Evolutionary conservation across 2,329 filamentous ascomycete genomes (phyloP).

Genomic region (Xylariomycetidae sp.): DNA sequence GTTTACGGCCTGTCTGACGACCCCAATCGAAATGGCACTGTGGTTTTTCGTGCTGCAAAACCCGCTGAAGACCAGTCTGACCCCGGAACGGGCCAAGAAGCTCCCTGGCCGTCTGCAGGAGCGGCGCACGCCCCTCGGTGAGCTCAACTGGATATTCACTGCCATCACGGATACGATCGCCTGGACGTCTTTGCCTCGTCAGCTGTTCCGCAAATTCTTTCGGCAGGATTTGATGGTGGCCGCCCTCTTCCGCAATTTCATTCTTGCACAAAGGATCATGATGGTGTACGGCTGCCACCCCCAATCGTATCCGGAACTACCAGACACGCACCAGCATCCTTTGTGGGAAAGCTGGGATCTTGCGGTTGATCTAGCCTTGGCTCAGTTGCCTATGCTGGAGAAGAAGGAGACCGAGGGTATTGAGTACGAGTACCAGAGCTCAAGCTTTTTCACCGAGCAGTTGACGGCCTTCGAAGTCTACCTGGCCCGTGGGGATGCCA

Average conservation of each 20-base stretch:
- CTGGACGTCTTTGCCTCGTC: conserved; percentile 88
- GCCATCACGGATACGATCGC: conserved; percentile 98
- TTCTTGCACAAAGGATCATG: conserved; percentile 94
- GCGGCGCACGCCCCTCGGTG: conserved; percentile 84
- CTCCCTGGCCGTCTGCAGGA: conserved; percentile 90
- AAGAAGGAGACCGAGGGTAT: conserved; percentile 65
- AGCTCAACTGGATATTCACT: conserved; percentile 99
- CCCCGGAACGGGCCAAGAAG: conserved; percentile 76
- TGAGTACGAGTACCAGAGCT: conserved; percentile 90
- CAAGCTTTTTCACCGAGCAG: conserved; percentile 94
- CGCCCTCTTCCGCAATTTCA: conserved; percentile 90
- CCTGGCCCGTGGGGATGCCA: conserved; percentile 70
- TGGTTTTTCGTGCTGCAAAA: conserved; percentile 97
- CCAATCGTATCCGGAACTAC: conserved; percentile 84
- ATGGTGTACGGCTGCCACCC: conserved; percentile 92
- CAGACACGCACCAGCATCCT: conserved; percentile 89
- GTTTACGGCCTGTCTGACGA: conserved; percentile 93
- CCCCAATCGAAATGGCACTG: conserved; percentile 93
- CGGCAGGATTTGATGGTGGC: conserved; percentile 98
- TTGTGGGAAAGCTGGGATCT: conserved; percentile 98
- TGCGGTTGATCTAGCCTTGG: conserved; percentile 88
- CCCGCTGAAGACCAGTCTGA: conserved; percentile 62
- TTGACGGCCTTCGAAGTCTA: conserved; percentile 97
- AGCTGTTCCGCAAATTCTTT: conserved; percentile 94
- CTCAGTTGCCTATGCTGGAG: conserved; percentile 81